Conservation (phyloP, 140 eudicot species). For the Oenanthe javanica region DNA sequence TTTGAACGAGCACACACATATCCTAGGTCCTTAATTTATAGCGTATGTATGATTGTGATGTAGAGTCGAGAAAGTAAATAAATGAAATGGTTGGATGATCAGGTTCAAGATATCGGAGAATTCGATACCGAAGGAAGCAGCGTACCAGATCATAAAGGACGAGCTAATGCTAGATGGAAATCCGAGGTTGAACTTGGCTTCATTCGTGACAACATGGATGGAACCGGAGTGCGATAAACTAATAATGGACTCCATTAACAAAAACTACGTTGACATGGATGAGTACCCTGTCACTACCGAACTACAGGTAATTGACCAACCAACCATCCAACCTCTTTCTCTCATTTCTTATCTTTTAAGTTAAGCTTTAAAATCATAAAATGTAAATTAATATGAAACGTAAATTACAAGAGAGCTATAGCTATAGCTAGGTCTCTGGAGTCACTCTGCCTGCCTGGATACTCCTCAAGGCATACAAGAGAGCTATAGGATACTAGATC, state of each 20-base stretch:
- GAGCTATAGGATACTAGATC: no score
- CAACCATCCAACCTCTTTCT: background rate
- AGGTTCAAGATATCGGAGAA: slow-evolving; percentile 58
- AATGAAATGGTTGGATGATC: background rate
- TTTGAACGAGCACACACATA: background rate
- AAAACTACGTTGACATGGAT: slow-evolving; percentile 89
- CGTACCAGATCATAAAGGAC: slow-evolving; percentile 75
- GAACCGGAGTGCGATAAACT: slow-evolving; percentile 87
- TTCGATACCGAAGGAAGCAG: slow-evolving; percentile 87
- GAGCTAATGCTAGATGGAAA: slow-evolving; percentile 86
- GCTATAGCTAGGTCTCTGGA: no score
- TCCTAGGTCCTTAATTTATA: background rate
- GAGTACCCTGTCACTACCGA: slow-evolving; percentile 93
- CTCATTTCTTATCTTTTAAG: background rate
- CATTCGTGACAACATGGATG: slow-evolving; percentile 94
- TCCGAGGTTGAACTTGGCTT: slow-evolving; percentile 80
- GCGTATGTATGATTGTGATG: background rate
- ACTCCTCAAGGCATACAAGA: no score
- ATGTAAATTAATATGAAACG: no score
- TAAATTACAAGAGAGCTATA: no score
- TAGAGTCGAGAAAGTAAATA: background rate
- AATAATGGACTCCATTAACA: slow-evolving; percentile 60
- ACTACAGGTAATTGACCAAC: slow-evolving; percentile 37
- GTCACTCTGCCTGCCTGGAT: no score
- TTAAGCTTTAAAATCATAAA: no score